phyloP scores from a whole-genome alignment of 2,329 filamentous ascomycete species.

The Sarocladium oryzae region DNA sequence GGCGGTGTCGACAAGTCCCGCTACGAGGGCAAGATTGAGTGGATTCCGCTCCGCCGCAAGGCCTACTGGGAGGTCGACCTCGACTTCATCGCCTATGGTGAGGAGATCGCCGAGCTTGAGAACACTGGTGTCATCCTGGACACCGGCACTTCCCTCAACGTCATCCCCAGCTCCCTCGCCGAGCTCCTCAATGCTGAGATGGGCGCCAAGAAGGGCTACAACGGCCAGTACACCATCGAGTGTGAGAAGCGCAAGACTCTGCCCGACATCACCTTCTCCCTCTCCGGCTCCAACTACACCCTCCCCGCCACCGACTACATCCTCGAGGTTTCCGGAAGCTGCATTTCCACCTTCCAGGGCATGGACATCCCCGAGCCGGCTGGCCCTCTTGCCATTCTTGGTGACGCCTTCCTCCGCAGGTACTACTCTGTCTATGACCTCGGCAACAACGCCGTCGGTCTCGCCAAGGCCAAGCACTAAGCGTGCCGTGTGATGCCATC shows the following conservation, averaged over 20 bases:
- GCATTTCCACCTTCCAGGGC: conserved; percentile 96
- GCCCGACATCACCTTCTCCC: conserved; percentile 85
- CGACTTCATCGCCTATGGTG: conserved; percentile 82
- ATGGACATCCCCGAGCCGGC: conserved; percentile 87
- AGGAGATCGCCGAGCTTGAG: conserved; percentile 81
- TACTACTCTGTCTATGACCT: conserved; percentile 98
- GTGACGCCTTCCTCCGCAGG: conserved; percentile 76
- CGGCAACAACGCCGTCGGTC: conserved; percentile 78
- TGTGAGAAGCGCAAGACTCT: conserved; percentile 77
- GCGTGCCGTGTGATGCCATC: neutral
- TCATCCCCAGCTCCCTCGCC: conserved; percentile 82
- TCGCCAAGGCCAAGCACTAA: conserved; percentile 70
- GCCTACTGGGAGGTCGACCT: conserved; percentile 99
- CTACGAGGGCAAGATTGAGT: conserved; percentile 78
- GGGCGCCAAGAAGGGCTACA: conserved; percentile 95
- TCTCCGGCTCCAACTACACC: conserved; percentile 88
- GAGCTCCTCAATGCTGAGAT: conserved; percentile 98
- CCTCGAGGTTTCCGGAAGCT: conserved; percentile 88
- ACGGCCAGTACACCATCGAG: conserved; percentile 92
- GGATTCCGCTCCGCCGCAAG: conserved; percentile 93
- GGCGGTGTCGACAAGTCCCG: conserved; percentile 81
- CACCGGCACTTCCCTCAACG: conserved; percentile 96
- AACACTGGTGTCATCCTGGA: conserved; percentile 95
- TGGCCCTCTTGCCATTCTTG: conserved; percentile 89
- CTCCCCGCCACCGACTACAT: conserved; percentile 90